Evolutionary conservation across 768 basidiomycete species (phyloP).

Genomic region (Daedalea quercina): DNA sequence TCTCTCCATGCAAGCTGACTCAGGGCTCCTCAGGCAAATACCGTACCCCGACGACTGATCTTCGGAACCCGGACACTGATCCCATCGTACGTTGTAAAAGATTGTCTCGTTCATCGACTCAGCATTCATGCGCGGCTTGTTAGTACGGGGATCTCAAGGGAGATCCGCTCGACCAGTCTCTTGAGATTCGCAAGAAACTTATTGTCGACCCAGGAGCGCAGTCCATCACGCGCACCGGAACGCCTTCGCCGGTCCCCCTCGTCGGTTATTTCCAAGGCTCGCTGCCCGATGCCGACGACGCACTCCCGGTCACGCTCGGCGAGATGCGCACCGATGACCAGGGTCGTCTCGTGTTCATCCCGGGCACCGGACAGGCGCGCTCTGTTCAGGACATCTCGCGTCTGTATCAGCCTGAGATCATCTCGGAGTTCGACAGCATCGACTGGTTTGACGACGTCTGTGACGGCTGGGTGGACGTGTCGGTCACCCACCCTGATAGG

Average conservation of each 20-base stretch:
- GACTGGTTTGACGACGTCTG: conserved; percentile 30
- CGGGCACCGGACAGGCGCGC: conserved; percentile 20
- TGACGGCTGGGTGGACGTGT: conserved; percentile 26
- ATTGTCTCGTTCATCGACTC: not conserved
- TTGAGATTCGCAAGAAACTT: conserved; percentile 13
- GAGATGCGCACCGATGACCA: conserved; percentile 18
- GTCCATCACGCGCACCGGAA: not conserved
- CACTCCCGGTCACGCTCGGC: conserved; percentile 18
- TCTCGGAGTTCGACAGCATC: conserved; percentile 24
- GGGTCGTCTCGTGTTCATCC: conserved; percentile 27
- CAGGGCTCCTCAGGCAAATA: conserved; percentile 3
- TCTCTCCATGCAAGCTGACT: not conserved
- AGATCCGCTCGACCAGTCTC: conserved; percentile 4
- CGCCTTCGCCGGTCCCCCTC: conserved; percentile 6
- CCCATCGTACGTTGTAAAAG: not conserved
- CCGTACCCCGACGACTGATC: not conserved
- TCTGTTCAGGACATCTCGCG: conserved; percentile 10
- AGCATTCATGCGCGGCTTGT: not conserved
- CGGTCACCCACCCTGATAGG: conserved; percentile 9
- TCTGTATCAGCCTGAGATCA: conserved; percentile 18
- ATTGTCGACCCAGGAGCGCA: conserved; percentile 18
- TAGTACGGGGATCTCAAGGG: not conserved
- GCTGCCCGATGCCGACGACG: not conserved
- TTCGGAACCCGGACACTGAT: conserved; percentile 21
- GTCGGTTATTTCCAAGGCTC: conserved; percentile 19